Conservation (phyloP, 2,329 filamentous ascomycete genomes). For the Nothomitra cinnamomea region DNA sequence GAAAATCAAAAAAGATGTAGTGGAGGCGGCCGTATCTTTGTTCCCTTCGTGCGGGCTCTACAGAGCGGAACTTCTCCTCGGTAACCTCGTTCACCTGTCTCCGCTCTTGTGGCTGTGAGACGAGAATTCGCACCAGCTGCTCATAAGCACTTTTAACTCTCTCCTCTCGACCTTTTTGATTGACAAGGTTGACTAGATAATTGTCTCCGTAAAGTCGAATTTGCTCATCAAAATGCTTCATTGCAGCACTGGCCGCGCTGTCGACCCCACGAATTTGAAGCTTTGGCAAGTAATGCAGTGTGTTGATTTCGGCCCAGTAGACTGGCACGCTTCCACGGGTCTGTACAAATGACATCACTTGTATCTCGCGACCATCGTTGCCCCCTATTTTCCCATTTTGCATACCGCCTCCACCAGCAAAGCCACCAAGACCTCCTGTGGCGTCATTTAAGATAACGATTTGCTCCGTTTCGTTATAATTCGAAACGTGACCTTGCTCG, state of each 20-base stretch:
- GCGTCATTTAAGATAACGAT: slow-evolving; percentile 77
- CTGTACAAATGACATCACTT: slow-evolving; percentile 88
- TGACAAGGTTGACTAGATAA: slow-evolving; percentile 92
- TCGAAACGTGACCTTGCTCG: slow-evolving; percentile 86
- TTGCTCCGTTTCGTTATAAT: slow-evolving; percentile 98
- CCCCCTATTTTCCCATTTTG: slow-evolving; percentile 52
- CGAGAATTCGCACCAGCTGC: slow-evolving; percentile 62
- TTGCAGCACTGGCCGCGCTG: slow-evolving; percentile 58
- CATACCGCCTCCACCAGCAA: slow-evolving; percentile 58
- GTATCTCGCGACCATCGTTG: slow-evolving; percentile 52
- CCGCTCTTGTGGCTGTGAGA: slow-evolving; percentile 49
- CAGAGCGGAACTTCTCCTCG: slow-evolving; percentile 63
- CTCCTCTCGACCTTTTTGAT: slow-evolving; percentile 83
- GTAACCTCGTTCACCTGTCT: slow-evolving; percentile 48
- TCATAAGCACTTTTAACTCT: slow-evolving; percentile 88
- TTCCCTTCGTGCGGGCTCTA: slow-evolving; percentile 44
- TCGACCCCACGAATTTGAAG: slow-evolving; percentile 78
- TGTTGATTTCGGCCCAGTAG: slow-evolving; percentile 94
- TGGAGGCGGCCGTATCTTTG: slow-evolving; percentile 70
- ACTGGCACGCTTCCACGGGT: slow-evolving; percentile 91
- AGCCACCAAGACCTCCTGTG: slow-evolving; percentile 57
- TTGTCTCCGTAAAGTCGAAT: slow-evolving; percentile 90
- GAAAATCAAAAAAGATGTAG: slow-evolving; percentile 97
- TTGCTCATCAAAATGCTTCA: slow-evolving; percentile 83
- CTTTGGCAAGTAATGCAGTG: slow-evolving; percentile 76